These are phyloP conservation scores for Panellus pusillus DNA, from an alignment of 768 basidiomycete genomes.

Conservation along the genomic window DNA sequence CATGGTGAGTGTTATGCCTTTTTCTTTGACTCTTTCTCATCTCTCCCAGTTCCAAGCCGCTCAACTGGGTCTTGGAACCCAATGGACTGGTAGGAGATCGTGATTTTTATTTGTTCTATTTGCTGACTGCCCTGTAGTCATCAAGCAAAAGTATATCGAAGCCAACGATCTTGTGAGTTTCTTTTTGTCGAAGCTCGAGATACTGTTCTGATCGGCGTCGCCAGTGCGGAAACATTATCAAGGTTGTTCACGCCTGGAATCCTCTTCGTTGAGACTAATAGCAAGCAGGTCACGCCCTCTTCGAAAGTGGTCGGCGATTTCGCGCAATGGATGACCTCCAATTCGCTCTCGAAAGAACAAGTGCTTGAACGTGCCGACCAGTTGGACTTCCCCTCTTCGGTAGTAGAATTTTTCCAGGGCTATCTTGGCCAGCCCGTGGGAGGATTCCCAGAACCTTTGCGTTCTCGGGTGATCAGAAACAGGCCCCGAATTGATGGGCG, in stretches of 20 bases:
- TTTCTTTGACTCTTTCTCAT: slow-evolving; percentile 21
- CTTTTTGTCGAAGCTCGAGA: slow-evolving; percentile 2
- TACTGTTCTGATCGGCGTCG: slow-evolving; percentile 17
- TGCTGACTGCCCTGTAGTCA: slow-evolving; percentile 49
- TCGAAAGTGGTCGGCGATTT: slow-evolving; percentile 99
- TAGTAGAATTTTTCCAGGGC: slow-evolving; percentile 99
- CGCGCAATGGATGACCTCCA: slow-evolving; percentile 99
- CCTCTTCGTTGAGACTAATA: not conserved
- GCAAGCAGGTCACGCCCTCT: slow-evolving; percentile 85
- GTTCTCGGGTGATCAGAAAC: slow-evolving; percentile 87
- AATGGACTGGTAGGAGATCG: slow-evolving; percentile 74
- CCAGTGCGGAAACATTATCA: slow-evolving; percentile 96
- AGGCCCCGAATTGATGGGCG: slow-evolving; percentile 92
- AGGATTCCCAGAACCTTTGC: slow-evolving; percentile 97
- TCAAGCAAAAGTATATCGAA: slow-evolving; percentile 98
- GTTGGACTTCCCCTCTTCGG: slow-evolving; percentile 96
- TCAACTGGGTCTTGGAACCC: slow-evolving; percentile 94
- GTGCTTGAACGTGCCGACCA: slow-evolving; percentile 83
- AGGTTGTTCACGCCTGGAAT: slow-evolving; percentile 41
- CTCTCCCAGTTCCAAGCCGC: slow-evolving; percentile 89
- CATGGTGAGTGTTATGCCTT: slow-evolving; percentile 61
- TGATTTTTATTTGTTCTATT: slow-evolving; percentile 11
- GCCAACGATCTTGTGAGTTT: slow-evolving; percentile 85
- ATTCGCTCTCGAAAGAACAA: slow-evolving; percentile 83
- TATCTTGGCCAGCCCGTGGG: slow-evolving; percentile 97